A percentile compares a stretch with the other conserved stretches of the same genome.
phyloP scores from a whole-genome alignment of 257 asterid species.

The Solanum boliviense region DNA sequence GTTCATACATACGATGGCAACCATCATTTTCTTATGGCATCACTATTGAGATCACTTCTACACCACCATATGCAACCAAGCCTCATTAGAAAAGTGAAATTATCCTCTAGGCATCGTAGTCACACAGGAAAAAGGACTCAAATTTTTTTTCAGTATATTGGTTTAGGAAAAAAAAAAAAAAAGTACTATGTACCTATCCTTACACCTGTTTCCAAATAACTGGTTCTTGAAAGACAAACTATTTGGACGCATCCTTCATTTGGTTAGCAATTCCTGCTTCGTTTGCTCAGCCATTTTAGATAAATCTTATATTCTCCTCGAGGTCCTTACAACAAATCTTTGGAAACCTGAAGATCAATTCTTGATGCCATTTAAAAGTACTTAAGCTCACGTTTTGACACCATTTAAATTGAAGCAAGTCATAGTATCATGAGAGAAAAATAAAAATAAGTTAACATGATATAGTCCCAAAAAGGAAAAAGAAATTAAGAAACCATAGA shows the following conservation, averaged over 20 bases:
- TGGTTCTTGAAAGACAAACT: slow-evolving; percentile 9
- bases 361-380: too few relatives aligned
- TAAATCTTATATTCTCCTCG: slow-evolving; percentile 46
- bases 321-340: slow-evolving; percentile 78
- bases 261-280: slow-evolving; percentile 50
- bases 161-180: neutral
- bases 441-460: too few relatives aligned
- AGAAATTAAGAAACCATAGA: too few relatives aligned
- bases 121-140: neutral
- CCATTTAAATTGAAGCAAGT: too few relatives aligned
- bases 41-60: too few relatives aligned
- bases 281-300: slow-evolving; percentile 42
- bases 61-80: too few relatives aligned
- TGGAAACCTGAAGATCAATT: slow-evolving; percentile 23
- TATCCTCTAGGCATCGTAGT: neutral
- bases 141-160: neutral
- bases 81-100: too few relatives aligned
- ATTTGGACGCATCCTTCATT: slow-evolving; percentile 40
- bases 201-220: neutral
- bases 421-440: too few relatives aligned
- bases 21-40: too few relatives aligned
- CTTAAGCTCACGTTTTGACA: too few relatives aligned
- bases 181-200: neutral
- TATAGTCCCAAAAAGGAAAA: too few relatives aligned
- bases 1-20: too few relatives aligned